Evolutionary conservation across 2,329 filamentous ascomycete genomes (phyloP), one percentile per base, ranked within the genome.

Genomic region (Hypoxylon sp.): DNA sequence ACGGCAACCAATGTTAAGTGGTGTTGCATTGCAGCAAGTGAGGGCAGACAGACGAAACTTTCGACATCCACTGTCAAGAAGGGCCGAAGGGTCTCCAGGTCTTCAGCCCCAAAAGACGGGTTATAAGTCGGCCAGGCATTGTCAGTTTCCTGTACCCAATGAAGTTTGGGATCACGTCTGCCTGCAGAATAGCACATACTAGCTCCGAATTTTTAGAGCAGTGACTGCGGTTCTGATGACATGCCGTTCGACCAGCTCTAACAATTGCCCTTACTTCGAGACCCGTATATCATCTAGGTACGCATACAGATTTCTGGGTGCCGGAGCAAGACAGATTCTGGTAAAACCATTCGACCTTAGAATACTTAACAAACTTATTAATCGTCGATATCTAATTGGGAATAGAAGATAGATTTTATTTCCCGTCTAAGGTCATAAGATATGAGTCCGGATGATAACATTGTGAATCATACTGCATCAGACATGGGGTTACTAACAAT

Each of bases 81-180:
- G 53, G 60, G n/a, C 60, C 60, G 60, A 63, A 63, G 52, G n/a
- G 14, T 43, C 32, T 30, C 19, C n/a, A 50, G 23, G n/a, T 34
- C 23, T 32, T 37, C 47, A 23, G 3, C n/a, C 29, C 23, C 5
- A 41, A 12, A 50, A 30, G 27, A 45, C 29, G 58, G 25, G 25
- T 25, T 23, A 23, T 39, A 19, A 37, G 32, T 54, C 23, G 47
- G 19, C 46, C 21, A 52, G n/a, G 46, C 16, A 34, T 50, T 6
- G 25, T 8, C 19, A 8, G 11, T 12, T 21, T 27, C 9, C 30
- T 43, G 29, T 29, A 34, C 19, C 16, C 5, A 32, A 39, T 34
- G 45, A 25, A 19, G 21, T 23, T 9, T 16, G 34, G 5, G 21
- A 23, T 39, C 11, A 39, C 37, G 25, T 53, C n/a, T 37, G 29